A percentile compares a stretch with the other conserved stretches of the same genome.
Conservation (phyloP, 495 filamentous ascomycete genomes). For the Daldinia grandis region DNA sequence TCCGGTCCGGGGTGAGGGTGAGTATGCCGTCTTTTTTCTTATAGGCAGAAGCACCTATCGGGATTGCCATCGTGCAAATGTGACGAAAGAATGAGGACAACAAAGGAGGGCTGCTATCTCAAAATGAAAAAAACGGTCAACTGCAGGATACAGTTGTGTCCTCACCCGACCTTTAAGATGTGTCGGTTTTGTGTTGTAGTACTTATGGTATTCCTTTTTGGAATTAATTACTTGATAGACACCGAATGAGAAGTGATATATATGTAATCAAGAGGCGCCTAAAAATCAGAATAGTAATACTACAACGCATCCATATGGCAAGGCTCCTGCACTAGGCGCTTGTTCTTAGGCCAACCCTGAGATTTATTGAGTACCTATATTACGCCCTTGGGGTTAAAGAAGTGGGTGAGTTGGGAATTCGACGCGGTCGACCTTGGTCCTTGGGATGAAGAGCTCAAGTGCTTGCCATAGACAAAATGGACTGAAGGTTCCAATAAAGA, state of each 20-base stretch:
- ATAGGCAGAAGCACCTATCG: slow-evolving; percentile 77
- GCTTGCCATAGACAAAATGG: background rate
- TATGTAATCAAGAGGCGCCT: background rate
- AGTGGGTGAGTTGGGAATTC: background rate
- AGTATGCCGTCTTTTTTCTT: slow-evolving; percentile 97
- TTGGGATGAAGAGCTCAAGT: background rate
- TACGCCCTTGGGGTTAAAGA: slow-evolving; percentile 1
- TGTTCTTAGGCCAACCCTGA: background rate
- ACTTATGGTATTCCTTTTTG: background rate
- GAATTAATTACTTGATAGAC: background rate
- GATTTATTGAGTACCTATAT: background rate
- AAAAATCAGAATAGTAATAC: background rate
- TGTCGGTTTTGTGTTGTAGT: background rate
- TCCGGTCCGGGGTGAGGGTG: slow-evolving; percentile 71
- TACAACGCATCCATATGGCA: background rate
- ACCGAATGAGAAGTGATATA: slow-evolving; percentile 1
- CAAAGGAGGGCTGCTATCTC: background rate
- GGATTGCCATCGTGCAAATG: slow-evolving; percentile 61
- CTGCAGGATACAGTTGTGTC: background rate
- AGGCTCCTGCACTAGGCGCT: background rate
- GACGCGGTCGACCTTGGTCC: background rate
- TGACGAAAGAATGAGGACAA: background rate
- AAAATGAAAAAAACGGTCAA: background rate
- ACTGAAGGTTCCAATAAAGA: background rate
- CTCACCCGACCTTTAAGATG: background rate